Conservation (phyloP, 139 green algal genomes). For the Pycnococcus provasolii region DNA sequence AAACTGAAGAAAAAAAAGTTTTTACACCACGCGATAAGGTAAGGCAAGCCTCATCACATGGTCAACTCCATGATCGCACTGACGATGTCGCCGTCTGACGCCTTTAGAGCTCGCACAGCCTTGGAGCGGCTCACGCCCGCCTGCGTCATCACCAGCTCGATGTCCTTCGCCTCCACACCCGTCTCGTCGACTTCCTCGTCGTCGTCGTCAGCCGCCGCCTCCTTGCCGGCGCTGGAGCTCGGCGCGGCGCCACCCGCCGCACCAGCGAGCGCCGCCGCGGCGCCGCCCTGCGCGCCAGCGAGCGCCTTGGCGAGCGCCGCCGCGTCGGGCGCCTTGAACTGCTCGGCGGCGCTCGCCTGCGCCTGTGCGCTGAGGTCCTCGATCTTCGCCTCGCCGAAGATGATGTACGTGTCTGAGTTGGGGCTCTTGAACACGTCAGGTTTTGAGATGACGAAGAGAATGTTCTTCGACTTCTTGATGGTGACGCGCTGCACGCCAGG, state of each 20-base stretch:
- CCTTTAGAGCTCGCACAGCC: slow-evolving; percentile 87
- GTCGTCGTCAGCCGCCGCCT: slow-evolving; percentile 50
- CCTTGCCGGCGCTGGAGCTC: too few species aligned
- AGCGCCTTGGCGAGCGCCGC: background rate
- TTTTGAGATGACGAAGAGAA: slow-evolving; percentile 89
- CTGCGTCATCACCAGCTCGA: slow-evolving; percentile 98
- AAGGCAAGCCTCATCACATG: slow-evolving; percentile 33
- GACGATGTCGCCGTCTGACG: slow-evolving; percentile 88
- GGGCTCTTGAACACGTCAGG: slow-evolving; percentile 97
- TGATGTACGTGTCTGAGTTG: slow-evolving; percentile 92
- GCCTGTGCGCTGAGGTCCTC: slow-evolving; percentile 88
- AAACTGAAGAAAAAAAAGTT: too few species aligned
- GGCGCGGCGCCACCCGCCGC: background rate
- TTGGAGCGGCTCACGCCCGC: slow-evolving; percentile 74
- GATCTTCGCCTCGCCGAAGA: slow-evolving; percentile 99
- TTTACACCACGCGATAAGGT: too few species aligned
- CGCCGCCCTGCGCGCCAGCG: background rate
- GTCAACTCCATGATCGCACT: slow-evolving; percentile 92
- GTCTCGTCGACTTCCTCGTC: slow-evolving; percentile 82
- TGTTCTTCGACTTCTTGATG: slow-evolving; percentile 98
- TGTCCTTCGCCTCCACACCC: slow-evolving; percentile 94
- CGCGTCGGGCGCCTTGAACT: slow-evolving; percentile 52
- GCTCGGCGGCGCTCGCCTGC: slow-evolving; percentile 62
- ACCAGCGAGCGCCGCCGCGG: background rate
- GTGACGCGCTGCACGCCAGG: slow-evolving; percentile 79